Evolutionary conservation across 2,329 filamentous ascomycete species (phyloP).

Genomic region (Pseudopithomyces maydicus): DNA sequence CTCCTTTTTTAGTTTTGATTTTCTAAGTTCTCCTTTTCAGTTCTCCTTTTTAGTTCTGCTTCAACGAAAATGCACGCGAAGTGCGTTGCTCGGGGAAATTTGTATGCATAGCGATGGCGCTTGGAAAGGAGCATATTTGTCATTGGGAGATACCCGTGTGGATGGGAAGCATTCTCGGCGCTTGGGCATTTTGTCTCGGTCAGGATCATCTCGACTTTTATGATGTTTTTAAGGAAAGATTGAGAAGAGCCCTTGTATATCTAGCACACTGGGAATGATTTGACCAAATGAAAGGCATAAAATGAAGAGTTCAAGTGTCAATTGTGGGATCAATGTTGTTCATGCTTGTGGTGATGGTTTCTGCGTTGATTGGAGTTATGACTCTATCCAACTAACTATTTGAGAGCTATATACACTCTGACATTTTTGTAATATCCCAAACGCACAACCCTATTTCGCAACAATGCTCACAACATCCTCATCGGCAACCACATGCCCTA

Average conservation of each 20-base stretch:
- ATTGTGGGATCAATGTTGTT: background rate
- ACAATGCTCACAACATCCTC: slow-evolving; percentile 73
- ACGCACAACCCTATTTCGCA: slow-evolving; percentile 27
- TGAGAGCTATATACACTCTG: too few relatives aligned
- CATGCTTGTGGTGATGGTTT: background rate
- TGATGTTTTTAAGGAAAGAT: background rate
- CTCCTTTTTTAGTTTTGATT: background rate
- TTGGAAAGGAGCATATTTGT: background rate
- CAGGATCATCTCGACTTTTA: background rate
- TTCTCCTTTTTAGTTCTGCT: background rate
- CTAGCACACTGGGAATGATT: background rate
- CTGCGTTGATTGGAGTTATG: background rate
- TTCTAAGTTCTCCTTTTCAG: background rate
- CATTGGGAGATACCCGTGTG: slow-evolving; percentile 11
- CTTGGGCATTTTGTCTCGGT: background rate
- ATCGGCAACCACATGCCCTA: slow-evolving; percentile 76
- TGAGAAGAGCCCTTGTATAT: background rate
- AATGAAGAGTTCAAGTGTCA: background rate
- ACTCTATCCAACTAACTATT: too few relatives aligned
- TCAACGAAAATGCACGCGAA: background rate
- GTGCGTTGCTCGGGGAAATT: background rate
- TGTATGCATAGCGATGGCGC: slow-evolving; percentile 13
- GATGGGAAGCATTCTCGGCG: slow-evolving; percentile 11
- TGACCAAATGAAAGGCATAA: background rate
- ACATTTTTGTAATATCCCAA: too few relatives aligned